Evolutionary conservation across 805 yeast species (phyloP).

Genomic region (Teunomyces gatunensis): DNA sequence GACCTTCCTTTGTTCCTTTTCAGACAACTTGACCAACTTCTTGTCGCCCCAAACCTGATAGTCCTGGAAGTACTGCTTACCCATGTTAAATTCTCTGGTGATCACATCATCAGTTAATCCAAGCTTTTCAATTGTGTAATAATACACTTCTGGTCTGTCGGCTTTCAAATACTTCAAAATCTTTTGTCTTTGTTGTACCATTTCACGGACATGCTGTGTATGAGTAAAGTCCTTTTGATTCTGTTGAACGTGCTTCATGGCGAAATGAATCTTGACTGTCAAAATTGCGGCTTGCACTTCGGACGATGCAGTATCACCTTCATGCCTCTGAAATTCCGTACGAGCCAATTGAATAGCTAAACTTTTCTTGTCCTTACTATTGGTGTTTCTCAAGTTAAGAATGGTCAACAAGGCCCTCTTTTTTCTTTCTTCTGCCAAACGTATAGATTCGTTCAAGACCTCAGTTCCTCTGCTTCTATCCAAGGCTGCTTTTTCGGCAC

Average conservation of each 20-base stretch:
- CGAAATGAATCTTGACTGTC: slow-evolving; percentile 75
- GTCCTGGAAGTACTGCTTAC: slow-evolving; percentile 73
- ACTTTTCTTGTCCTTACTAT: slow-evolving; percentile 53
- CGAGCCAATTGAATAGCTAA: slow-evolving; percentile 64
- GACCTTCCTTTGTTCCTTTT: slow-evolving; percentile 24
- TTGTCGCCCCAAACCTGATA: slow-evolving; percentile 77
- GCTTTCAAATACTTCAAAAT: slow-evolving; percentile 78
- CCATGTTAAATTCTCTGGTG: slow-evolving; percentile 77
- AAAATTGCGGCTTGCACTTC: slow-evolving; percentile 94
- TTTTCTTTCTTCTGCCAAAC: slow-evolving; percentile 48
- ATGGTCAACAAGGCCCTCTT: slow-evolving; percentile 70
- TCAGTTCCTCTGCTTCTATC: slow-evolving; percentile 33
- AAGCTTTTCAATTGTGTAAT: slow-evolving; percentile 79
- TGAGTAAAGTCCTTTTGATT: slow-evolving; percentile 72
- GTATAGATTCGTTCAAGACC: slow-evolving; percentile 26
- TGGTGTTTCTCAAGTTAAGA: slow-evolving; percentile 69
- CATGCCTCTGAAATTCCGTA: slow-evolving; percentile 75
- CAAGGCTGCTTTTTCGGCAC: slow-evolving; percentile 66
- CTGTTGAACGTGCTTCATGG: slow-evolving; percentile 67
- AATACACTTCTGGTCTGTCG: slow-evolving; percentile 78
- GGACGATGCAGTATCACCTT: slow-evolving; percentile 91
- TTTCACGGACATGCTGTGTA: slow-evolving; percentile 69
- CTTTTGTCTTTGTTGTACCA: slow-evolving; percentile 87
- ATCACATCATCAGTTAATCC: slow-evolving; percentile 84
- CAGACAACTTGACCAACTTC: slow-evolving; percentile 49